Conservation (phyloP, 2,329 filamentous ascomycete genomes). For the Neofusicoccum cordaticola region DNA sequence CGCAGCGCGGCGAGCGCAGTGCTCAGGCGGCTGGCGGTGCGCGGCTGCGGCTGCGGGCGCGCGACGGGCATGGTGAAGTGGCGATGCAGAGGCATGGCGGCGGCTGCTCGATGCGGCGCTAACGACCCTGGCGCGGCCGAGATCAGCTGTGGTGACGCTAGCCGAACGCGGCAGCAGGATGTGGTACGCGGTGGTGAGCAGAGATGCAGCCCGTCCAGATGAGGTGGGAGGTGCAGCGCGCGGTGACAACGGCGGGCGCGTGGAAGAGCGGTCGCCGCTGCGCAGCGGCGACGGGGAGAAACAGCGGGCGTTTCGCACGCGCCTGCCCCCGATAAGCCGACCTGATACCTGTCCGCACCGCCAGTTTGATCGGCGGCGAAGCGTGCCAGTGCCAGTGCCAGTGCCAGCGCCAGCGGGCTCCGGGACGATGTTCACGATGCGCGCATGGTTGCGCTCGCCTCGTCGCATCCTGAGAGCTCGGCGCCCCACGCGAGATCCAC, state of each 20-base stretch:
- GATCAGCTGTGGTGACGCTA: conserved; percentile 1
- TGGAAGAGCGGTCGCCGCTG: neutral
- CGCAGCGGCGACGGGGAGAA: neutral
- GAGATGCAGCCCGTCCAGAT: neutral
- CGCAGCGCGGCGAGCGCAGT: conserved; percentile 39
- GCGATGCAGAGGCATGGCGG: conserved; percentile 7
- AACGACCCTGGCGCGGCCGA: neutral
- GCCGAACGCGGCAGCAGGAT: neutral
- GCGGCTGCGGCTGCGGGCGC: neutral
- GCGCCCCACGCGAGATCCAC: neutral
- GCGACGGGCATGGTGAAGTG: conserved; percentile 12
- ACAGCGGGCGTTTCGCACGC: neutral
- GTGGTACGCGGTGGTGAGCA: neutral
- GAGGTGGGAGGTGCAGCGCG: neutral
- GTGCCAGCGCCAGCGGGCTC: neutral
- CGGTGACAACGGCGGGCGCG: neutral
- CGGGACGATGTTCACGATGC: neutral
- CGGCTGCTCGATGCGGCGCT: neutral
- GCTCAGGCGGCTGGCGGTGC: conserved; percentile 33
- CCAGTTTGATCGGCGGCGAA: neutral
- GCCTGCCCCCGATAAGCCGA: neutral
- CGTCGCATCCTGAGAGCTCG: neutral
- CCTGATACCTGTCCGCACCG: neutral
- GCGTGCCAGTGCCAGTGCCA: neutral
- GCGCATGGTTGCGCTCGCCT: neutral